Conservation (phyloP, 306 rosid species). For the Vigna unguiculata region DNA sequence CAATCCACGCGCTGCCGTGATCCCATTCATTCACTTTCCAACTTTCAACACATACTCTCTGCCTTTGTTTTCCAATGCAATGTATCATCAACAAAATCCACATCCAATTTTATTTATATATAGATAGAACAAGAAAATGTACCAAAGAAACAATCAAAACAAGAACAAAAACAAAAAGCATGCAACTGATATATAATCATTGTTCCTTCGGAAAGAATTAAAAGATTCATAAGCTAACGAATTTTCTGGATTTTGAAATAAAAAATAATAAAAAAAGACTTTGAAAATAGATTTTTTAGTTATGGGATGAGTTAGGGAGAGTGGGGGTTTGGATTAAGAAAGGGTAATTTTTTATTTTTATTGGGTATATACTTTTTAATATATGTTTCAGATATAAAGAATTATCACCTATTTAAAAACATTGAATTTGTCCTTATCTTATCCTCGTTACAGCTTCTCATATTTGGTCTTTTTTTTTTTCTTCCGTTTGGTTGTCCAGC, state of each 20-base stretch:
- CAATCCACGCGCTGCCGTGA: background rate
- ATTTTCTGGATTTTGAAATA: background rate
- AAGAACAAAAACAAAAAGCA: background rate
- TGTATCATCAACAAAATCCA: constrained; percentile 59
- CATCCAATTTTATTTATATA: background rate
- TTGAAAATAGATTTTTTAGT: background rate
- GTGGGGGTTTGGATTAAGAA: background rate
- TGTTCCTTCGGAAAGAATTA: background rate
- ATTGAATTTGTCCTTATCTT: no score
- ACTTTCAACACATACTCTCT: constrained; percentile 14
- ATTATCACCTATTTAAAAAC: no score
- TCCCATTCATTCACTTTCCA: background rate
- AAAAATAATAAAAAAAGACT: background rate
- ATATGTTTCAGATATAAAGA: no score
- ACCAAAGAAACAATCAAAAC: background rate
- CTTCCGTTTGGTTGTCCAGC: no score
- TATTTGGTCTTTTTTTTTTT: no score
- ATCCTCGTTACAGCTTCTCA: no score
- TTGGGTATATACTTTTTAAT: background rate
- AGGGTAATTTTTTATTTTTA: background rate
- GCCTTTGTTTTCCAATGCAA: constrained; percentile 58
- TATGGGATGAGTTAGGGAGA: background rate
- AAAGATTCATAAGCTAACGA: background rate
- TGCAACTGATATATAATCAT: background rate
- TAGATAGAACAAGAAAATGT: background rate